These are phyloP conservation scores for Bipolaris sorokiniana DNA, from an alignment of 2,329 filamentous ascomycete species.

Conservation along the genomic window DNA sequence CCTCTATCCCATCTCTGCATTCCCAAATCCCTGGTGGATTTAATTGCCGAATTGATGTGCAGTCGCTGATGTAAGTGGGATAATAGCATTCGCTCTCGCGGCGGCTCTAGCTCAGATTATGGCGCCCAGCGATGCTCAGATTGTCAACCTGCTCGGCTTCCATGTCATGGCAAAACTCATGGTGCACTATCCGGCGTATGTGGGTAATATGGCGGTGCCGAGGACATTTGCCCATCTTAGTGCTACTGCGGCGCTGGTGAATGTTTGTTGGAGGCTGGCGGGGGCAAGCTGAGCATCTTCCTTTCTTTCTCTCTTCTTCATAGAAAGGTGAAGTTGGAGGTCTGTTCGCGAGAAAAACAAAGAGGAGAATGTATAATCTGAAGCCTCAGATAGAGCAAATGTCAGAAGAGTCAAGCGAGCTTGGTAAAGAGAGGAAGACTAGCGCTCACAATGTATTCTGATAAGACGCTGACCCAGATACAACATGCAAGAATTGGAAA, in stretches of 20 bases:
- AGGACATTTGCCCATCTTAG: slow-evolving; percentile 27
- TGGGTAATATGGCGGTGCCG: slow-evolving; percentile 25
- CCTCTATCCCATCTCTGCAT: not conserved
- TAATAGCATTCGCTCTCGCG: slow-evolving; percentile 26
- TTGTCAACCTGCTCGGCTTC: slow-evolving; percentile 29
- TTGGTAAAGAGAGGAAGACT: no score
- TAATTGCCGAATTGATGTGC: not conserved
- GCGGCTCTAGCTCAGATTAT: slow-evolving; percentile 30
- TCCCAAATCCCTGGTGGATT: not conserved
- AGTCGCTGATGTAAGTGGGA: not conserved
- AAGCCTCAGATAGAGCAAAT: no score
- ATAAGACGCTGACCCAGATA: no score
- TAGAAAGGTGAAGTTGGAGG: no score
- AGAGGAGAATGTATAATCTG: no score
- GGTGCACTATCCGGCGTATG: slow-evolving; percentile 30
- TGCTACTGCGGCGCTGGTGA: slow-evolving; percentile 31
- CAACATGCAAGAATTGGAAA: no score
- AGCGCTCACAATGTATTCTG: no score
- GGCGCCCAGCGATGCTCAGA: slow-evolving; percentile 29
- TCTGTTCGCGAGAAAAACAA: not conserved
- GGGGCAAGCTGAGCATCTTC: slow-evolving; percentile 11
- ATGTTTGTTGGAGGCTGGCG: slow-evolving; percentile 33
- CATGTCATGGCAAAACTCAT: slow-evolving; percentile 32
- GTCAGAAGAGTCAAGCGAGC: no score
- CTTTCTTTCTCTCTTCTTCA: no score